phyloP scores from a whole-genome alignment of 768 basidiomycete genomes.

The Calocera viscosa region DNA sequence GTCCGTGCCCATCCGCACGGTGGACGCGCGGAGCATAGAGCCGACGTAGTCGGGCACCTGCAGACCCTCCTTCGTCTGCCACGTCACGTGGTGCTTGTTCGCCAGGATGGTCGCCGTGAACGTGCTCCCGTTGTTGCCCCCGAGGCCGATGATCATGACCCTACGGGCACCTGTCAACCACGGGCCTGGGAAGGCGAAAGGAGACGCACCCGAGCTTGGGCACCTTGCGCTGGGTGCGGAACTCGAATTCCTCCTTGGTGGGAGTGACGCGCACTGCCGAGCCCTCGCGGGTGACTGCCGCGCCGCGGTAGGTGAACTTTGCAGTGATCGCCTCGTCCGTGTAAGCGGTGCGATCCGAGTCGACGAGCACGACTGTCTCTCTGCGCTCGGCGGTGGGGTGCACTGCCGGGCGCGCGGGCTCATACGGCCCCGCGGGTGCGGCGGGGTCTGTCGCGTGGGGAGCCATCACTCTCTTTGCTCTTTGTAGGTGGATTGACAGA shows the following conservation, averaged over 20 bases:
- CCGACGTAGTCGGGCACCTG: slow-evolving; percentile 98
- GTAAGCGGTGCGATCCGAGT: slow-evolving; percentile 70
- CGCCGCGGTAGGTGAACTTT: slow-evolving; percentile 69
- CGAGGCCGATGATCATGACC: slow-evolving; percentile 91
- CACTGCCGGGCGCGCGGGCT: slow-evolving; percentile 25
- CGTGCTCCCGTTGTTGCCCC: slow-evolving; percentile 95
- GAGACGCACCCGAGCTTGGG: slow-evolving; percentile 77
- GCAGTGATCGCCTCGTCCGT: slow-evolving; percentile 71
- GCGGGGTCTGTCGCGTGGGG: neutral
- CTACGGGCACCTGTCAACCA: slow-evolving; percentile 34
- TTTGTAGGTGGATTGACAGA: neutral
- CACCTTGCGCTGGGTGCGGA: slow-evolving; percentile 78
- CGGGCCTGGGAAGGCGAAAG: slow-evolving; percentile 12
- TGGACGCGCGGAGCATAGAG: slow-evolving; percentile 90
- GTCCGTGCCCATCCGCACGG: slow-evolving; percentile 80
- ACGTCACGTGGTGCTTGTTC: slow-evolving; percentile 85
- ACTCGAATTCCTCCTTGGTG: slow-evolving; percentile 69
- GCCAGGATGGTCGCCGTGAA: slow-evolving; percentile 89
- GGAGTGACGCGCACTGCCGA: slow-evolving; percentile 72
- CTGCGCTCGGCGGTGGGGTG: slow-evolving; percentile 81
- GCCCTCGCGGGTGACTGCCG: slow-evolving; percentile 45
- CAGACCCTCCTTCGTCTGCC: slow-evolving; percentile 85
- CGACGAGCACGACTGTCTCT: slow-evolving; percentile 60
- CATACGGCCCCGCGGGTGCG: neutral
- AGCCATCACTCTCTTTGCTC: neutral